phyloP scores from a whole-genome alignment of 2,329 filamentous ascomycete genomes.

The Knoxdaviesia capensis region DNA sequence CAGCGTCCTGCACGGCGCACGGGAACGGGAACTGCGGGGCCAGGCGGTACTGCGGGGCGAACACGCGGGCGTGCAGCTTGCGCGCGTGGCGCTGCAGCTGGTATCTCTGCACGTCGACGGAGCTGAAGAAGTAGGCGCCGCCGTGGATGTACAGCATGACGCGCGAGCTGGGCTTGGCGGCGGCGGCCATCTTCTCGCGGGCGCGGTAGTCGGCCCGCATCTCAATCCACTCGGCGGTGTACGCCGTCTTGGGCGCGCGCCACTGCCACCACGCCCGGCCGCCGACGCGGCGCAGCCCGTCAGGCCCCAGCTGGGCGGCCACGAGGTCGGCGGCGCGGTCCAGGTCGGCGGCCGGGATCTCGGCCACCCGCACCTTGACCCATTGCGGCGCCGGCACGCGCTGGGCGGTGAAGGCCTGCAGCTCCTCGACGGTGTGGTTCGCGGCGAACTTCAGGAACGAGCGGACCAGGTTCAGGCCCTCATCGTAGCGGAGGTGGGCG shows the following conservation, averaged over 20 bases:
- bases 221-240: conserved; percentile 89
- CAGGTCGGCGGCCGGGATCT: conserved; percentile 44
- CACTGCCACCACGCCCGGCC: conserved; percentile 82
- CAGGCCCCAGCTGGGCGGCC: conserved; percentile 52
- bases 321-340: conserved; percentile 45
- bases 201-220: conserved; percentile 57
- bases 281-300: conserved; percentile 57
- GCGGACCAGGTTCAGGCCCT: conserved; percentile 73
- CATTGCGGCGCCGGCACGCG: conserved; percentile 80
- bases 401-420: conserved; percentile 80
- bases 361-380: conserved; percentile 57
- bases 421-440: conserved; percentile 76
- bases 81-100: conserved; percentile 91
- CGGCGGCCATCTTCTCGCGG: neutral
- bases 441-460: conserved; percentile 72
- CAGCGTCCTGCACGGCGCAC: conserved; percentile 73
- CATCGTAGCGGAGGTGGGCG: conserved; percentile 81
- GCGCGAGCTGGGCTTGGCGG: conserved; percentile 37
- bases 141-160: conserved; percentile 92
- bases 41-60: conserved; percentile 73
- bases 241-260: conserved; percentile 42
- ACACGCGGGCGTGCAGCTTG: conserved; percentile 75
- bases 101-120: conserved; percentile 92
- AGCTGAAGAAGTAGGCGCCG: conserved; percentile 89
- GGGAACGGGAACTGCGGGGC: conserved; percentile 92